These are phyloP conservation scores for Cystobasidiaceae sp. DNA, from an alignment of 1,284 basidiomycete genomes.

Conservation along the genomic window DNA sequence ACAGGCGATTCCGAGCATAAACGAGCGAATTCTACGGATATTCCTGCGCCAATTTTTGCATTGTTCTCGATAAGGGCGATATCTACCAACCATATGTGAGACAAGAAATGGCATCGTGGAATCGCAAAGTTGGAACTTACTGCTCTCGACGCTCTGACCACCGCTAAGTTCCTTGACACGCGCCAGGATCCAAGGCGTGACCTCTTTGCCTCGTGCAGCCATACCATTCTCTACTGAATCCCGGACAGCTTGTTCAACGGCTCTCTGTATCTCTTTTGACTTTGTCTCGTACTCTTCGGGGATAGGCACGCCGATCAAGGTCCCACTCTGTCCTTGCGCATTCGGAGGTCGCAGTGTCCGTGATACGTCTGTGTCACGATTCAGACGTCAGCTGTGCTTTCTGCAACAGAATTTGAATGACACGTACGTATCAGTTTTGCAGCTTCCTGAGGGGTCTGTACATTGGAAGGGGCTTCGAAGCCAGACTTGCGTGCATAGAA, in stretches of 20 bases:
- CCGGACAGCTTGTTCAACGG: conserved; percentile 75
- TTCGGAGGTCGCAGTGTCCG: conserved; percentile 57
- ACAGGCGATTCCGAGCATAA: conserved; percentile 45
- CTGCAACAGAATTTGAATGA: too few relatives aligned
- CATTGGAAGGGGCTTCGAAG: conserved; percentile 52
- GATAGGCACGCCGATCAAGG: conserved; percentile 84
- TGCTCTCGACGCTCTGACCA: conserved; percentile 66
- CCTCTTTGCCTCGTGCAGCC: conserved; percentile 77
- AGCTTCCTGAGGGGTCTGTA: conserved; percentile 58
- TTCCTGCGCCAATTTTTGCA: conserved; percentile 73
- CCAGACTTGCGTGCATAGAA: conserved; percentile 87
- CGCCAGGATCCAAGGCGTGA: conserved; percentile 87
- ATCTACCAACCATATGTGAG: conserved; percentile 54
- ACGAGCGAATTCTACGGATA: conserved; percentile 71
- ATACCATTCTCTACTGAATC: conserved; percentile 81
- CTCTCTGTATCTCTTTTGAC: conserved; percentile 67
- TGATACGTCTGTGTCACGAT: conserved; percentile 33
- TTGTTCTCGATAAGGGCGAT: conserved; percentile 87
- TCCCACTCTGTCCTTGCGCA: conserved; percentile 65
- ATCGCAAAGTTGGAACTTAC: conserved; percentile 50
- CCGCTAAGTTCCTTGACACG: conserved; percentile 76
- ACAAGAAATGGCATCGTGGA: background rate
- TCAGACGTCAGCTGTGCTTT: background rate
- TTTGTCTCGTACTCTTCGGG: conserved; percentile 66
- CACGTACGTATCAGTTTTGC: conserved; percentile 68